Conservation (phyloP, 2,329 filamentous ascomycete genomes). For the Trichophyton mentagrophytes region DNA sequence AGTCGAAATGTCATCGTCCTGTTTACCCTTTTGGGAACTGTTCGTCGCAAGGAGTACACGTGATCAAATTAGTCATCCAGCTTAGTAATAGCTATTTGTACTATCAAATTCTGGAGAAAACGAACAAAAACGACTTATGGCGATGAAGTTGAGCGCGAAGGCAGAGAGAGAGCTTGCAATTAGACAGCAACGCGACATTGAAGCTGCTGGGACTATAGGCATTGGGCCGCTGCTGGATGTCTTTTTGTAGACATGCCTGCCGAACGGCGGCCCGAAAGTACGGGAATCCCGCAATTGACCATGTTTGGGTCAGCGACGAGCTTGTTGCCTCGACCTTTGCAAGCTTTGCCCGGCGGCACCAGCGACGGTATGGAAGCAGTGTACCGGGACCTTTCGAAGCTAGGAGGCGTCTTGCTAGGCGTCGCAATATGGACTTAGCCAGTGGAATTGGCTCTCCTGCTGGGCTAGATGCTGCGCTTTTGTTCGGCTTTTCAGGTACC, state of each 20-base stretch:
- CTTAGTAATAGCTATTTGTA: neutral
- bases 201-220: neutral
- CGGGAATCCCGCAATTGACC: conserved; percentile 17
- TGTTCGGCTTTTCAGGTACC: conserved; percentile 31
- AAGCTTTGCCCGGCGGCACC: conserved; percentile 30
- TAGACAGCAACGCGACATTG: neutral
- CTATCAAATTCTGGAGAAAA: neutral
- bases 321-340: conserved; percentile 36
- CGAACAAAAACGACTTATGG: neutral
- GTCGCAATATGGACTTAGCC: conserved; percentile 42
- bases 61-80: neutral
- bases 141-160: neutral
- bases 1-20: neutral
- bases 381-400: conserved; percentile 53
- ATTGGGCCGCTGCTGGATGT: conserved; percentile 20
- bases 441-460: conserved; percentile 20
- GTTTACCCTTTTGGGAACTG: neutral
- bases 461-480: conserved; percentile 27
- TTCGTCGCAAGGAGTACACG: neutral
- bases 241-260: conserved; percentile 31
- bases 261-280: conserved; percentile 25
- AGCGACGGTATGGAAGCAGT: conserved; percentile 46
- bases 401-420: conserved; percentile 41
- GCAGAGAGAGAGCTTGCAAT: neutral
- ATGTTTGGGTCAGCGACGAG: conserved; percentile 37